Base-by-base conservation (phyloP, 1,139 yeast species). In the Yamadazyma oceani region DNA sequence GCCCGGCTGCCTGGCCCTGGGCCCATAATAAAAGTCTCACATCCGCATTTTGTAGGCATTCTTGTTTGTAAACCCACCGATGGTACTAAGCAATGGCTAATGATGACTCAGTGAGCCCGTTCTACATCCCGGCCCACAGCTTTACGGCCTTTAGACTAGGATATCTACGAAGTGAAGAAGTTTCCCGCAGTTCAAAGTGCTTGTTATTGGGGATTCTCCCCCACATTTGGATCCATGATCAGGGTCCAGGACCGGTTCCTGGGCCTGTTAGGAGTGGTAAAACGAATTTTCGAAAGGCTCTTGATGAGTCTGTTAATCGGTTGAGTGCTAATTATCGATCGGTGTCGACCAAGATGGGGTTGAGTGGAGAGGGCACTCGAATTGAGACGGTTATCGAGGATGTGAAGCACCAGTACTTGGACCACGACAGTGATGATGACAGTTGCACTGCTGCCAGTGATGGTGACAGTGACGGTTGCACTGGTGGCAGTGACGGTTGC, bases 161-260 rank as follows among this genome's bases (percentile, higher is more conserved):
- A 26, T 79, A 80, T 53, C 69, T 79, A 11, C 62, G 71, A 2
- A 71, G 85, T 0, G 45, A 57, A 6, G 75, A 76, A 33, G 57
- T 86, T 6, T 69, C 80, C 27, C 62, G 66, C 17, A 65, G 69
- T 9, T 69, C 87, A 0, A 63, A 71, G 34, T 69, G 76, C 5
- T 54, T 76, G 2, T 62, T 85, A 16, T 53, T 88, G 2, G 96
- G 96, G 0, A 72, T 75, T 0, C 58, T 83, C 2, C 95, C 96
- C 0, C 60, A 63, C 15, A 63, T 76, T 14, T 86, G 94, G 94
- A 56, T 71, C 31, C 54, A 64, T 33, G 53, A 58, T 53, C 26
- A 57, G 40, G 35, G 37, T 6, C 16, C 37, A 3, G 50, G 51
- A 12, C 9, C 45, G 7, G 14, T 46, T 2, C 24, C 34, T n/a